Evolutionary conservation across 2,329 filamentous ascomycete species (phyloP), one percentile per base, ranked within the genome.

Genomic region (Phyllachora maydis): DNA sequence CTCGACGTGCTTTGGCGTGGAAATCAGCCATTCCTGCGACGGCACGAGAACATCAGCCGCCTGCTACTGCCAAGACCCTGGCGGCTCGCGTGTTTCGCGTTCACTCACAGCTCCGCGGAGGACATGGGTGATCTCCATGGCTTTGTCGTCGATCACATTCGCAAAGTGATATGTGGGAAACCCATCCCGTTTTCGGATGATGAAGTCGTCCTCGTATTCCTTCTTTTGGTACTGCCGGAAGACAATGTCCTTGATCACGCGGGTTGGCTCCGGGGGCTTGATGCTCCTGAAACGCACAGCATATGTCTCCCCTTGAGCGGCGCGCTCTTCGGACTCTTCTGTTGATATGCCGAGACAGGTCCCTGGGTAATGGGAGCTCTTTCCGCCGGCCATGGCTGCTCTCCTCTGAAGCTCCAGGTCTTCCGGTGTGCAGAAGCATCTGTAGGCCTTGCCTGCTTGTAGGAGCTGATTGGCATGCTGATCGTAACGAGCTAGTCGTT

Each of bases 81-180:
- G n/a, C n/a, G n/a, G n/a, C n/a, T n/a, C n/a, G n/a, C n/a, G n/a
- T n/a, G n/a, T n/a, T n/a, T n/a, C n/a, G n/a, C n/a, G n/a, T n/a
- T n/a, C n/a, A n/a, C 61, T 37, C 48, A 76, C 72, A 14, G 75
- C 73, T 25, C 85, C 88, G 19, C 88, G 71, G 28, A 98, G 77
- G 9, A 98, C 88, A 46, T 95, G 85, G 0, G 83, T 93, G 34
- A 98, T 90, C 29, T 78, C 54, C 88, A 98, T 98, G 29, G 75
- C 56, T 44, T 93, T 79, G 40, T 98, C 88, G 40, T 98, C 88
- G 4, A 98, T 73, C 6, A 98, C 85, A 40, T 95, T 98, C 4
- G 88, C 88, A 30, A 98, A 72, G 46, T 98, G 88, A 40, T 98
- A 98, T 0, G 90, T 98, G 0, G 88, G 88, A 32, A 76, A 76